Evolutionary conservation across 1,139 yeast genomes (phyloP).

Genomic region (Geotrichum cucujoidarum): DNA sequence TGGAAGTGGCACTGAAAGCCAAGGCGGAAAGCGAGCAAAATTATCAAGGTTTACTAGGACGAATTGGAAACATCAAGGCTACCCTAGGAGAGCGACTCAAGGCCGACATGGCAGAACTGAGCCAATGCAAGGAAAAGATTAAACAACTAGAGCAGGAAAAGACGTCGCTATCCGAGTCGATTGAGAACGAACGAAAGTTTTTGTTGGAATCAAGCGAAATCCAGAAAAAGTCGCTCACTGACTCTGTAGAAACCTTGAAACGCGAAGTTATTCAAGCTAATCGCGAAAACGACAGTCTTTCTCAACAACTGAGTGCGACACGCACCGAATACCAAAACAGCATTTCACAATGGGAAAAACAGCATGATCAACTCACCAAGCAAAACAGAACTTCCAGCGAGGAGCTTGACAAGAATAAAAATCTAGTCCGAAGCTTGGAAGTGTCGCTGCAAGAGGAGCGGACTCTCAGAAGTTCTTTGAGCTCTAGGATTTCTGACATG

Average conservation of each 20-base stretch:
- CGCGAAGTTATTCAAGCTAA: conserved; percentile 55
- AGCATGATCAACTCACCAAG: conserved; percentile 33
- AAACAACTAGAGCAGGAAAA: conserved; percentile 32
- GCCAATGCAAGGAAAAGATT: conserved; percentile 36
- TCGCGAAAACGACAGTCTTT: conserved; percentile 61
- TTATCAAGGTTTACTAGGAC: conserved; percentile 68
- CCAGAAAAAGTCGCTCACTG: too few relatives aligned
- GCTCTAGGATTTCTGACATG: conserved; percentile 11
- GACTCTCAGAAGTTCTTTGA: conserved; percentile 30
- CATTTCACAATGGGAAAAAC: conserved; percentile 36
- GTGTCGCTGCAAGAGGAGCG: conserved; percentile 35
- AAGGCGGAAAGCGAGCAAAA: conserved; percentile 64
- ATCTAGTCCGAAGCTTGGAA: conserved; percentile 40
- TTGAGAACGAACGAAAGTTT: too few relatives aligned
- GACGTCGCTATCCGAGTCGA: conserved; percentile 16
- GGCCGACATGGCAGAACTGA: conserved; percentile 41
- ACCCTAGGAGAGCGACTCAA: conserved; percentile 66
- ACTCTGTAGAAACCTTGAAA: conserved; percentile 39
- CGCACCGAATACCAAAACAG: conserved; percentile 46
- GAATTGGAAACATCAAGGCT: conserved; percentile 75
- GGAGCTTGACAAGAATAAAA: conserved; percentile 38
- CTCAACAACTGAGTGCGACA: conserved; percentile 45
- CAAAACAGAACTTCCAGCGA: conserved; percentile 23
- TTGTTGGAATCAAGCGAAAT: too few relatives aligned
- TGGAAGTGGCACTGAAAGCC: conserved; percentile 18